Conservation (phyloP, 2,329 filamentous ascomycete genomes). For the Paecilomyces formosus region DNA sequence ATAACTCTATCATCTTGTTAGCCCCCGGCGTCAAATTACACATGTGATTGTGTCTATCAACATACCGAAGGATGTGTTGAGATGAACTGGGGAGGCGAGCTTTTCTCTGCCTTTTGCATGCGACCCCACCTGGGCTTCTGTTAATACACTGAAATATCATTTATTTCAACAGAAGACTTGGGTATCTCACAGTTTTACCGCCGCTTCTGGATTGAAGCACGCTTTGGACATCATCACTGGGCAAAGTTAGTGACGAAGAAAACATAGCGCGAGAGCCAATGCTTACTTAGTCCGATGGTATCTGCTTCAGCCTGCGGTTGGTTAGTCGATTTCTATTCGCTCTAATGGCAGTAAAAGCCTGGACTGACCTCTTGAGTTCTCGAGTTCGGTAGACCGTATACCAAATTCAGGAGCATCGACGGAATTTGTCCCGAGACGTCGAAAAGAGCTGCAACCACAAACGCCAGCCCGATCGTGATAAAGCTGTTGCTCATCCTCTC, state of each 20-base stretch:
- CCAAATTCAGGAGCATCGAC: conserved; percentile 40
- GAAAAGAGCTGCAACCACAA: conserved; percentile 25
- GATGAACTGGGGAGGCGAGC: conserved; percentile 48
- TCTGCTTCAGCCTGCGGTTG: conserved; percentile 49
- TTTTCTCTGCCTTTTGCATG: conserved; percentile 43
- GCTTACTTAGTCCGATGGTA: conserved; percentile 49
- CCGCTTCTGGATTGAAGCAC: conserved; percentile 53
- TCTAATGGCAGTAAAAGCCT: neutral
- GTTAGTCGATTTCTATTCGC: neutral
- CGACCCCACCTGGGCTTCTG: conserved; percentile 35
- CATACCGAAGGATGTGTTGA: conserved; percentile 52
- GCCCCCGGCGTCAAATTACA: neutral
- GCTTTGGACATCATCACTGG: conserved; percentile 55
- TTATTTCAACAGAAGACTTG: conserved; percentile 1
- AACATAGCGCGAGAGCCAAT: neutral
- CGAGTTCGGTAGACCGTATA: conserved; percentile 48
- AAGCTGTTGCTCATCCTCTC: conserved; percentile 46
- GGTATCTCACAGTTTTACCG: conserved; percentile 41
- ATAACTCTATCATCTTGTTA: conserved; percentile 29
- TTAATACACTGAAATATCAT: neutral
- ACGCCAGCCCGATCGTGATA: conserved; percentile 21
- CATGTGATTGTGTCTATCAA: neutral
- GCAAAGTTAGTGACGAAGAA: conserved; percentile 8
- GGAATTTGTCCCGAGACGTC: conserved; percentile 32
- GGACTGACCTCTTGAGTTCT: conserved; percentile 47